These are phyloP conservation scores for Diaporthe ampelina DNA, from an alignment of 2,329 filamentous ascomycete species.

Conservation along the genomic window DNA sequence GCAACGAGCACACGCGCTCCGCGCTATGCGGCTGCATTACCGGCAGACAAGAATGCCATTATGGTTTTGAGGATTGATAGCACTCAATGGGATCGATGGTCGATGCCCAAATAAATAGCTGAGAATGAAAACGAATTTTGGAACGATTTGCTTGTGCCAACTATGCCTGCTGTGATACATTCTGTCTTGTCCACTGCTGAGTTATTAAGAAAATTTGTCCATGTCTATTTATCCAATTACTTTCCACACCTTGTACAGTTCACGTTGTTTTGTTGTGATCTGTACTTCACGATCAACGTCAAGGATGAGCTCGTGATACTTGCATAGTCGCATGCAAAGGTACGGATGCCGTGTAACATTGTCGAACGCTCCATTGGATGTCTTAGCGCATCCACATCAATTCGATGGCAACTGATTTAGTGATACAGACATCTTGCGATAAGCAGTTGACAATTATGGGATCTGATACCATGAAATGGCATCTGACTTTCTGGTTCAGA, in stretches of 20 bases:
- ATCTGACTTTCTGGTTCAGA: neutral
- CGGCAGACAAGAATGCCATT: conserved; percentile 39
- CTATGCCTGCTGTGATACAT: neutral
- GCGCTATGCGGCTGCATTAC: conserved; percentile 36
- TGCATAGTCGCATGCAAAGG: neutral
- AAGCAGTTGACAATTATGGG: neutral
- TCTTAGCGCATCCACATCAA: neutral
- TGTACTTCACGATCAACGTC: neutral
- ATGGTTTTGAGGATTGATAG: conserved; percentile 28
- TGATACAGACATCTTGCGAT: neutral
- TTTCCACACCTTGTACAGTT: too few relatives aligned
- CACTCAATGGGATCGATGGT: neutral
- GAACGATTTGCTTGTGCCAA: neutral
- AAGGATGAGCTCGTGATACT: neutral
- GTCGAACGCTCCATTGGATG: too few relatives aligned
- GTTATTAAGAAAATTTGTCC: too few relatives aligned
- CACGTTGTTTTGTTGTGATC: neutral
- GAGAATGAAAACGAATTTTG: neutral
- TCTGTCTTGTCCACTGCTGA: neutral
- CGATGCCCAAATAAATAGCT: neutral
- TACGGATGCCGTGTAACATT: neutral
- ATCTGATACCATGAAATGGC: neutral
- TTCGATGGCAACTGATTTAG: neutral
- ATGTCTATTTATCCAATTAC: too few relatives aligned
- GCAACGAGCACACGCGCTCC: conserved; percentile 44